Evolutionary conservation across 2,329 filamentous ascomycete genomes (phyloP).

Genomic region (Ascochyta koolunga): DNA sequence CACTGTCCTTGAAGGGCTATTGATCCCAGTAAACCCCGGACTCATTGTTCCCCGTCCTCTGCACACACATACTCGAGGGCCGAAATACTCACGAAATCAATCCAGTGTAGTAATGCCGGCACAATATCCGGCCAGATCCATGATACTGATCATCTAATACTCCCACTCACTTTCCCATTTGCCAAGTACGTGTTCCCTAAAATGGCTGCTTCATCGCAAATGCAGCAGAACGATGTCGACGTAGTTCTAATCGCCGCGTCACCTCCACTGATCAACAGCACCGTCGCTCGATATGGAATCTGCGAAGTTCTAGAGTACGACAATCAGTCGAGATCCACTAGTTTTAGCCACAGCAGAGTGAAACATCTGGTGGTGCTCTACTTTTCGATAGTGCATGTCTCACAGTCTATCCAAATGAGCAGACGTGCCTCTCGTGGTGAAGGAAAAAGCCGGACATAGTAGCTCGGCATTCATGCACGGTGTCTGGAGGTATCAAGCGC

Average conservation of each 20-base stretch:
- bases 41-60: neutral
- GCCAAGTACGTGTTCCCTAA: neutral
- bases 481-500: too few species aligned
- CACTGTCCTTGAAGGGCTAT: neutral
- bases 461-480: too few species aligned
- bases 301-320: constrained; percentile 1
- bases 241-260: neutral
- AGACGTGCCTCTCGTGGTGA: neutral
- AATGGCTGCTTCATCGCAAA: neutral
- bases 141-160: neutral
- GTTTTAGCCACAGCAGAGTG: constrained; percentile 1
- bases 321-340: constrained; percentile 4
- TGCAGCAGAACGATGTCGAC: neutral
- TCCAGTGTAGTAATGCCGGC: neutral
- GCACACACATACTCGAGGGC: neutral
- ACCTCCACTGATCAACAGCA: constrained; percentile 3
- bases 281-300: neutral
- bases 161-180: neutral
- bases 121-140: neutral
- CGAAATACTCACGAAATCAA: neutral
- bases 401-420: neutral
- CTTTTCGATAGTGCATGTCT: constrained; percentile 1
- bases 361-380: constrained; percentile 1
- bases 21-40: neutral
- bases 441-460: too few species aligned